Evolutionary conservation across 139 green algal genomes (phyloP).

Genomic region (Tetraselmis striata): DNA sequence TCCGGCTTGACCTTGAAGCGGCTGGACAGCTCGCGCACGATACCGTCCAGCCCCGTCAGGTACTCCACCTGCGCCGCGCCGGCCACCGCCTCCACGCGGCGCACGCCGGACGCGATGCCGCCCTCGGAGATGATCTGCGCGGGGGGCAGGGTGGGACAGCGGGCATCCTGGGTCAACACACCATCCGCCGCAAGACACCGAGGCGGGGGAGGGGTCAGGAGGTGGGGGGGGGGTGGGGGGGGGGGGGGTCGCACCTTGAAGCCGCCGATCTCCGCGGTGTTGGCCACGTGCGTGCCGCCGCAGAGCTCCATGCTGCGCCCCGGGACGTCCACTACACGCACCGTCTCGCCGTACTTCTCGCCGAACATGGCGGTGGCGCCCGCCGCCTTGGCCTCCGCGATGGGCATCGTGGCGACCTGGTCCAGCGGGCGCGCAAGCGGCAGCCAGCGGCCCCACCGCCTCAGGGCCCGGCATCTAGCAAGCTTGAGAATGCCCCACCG

Average conservation of each 20-base stretch:
- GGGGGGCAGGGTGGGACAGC: background rate
- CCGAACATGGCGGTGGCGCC: slow-evolving; percentile 90
- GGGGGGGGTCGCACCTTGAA: slow-evolving; percentile 32
- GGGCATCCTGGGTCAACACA: too few species aligned
- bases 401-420: slow-evolving; percentile 44
- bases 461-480: too few species aligned
- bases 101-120: slow-evolving; percentile 79
- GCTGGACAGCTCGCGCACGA: slow-evolving; percentile 47
- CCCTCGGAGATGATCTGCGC: slow-evolving; percentile 61
- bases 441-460: background rate
- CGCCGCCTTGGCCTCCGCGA: slow-evolving; percentile 69
- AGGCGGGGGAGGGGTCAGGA: too few species aligned
- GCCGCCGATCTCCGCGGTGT: slow-evolving; percentile 52
- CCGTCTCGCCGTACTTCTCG: slow-evolving; percentile 86
- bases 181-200: too few species aligned
- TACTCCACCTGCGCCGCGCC: slow-evolving; percentile 71
- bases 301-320: slow-evolving; percentile 76
- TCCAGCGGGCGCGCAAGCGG: background rate
- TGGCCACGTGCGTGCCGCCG: slow-evolving; percentile 67
- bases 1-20: slow-evolving; percentile 35
- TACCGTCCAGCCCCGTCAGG: slow-evolving; percentile 50
- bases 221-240: too few species aligned
- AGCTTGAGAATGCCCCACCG: too few species aligned
- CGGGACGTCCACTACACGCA: slow-evolving; percentile 78
- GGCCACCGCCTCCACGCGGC: slow-evolving; percentile 83